Conservation (phyloP, 1,284 basidiomycete species). For the Tremellales sp. region DNA sequence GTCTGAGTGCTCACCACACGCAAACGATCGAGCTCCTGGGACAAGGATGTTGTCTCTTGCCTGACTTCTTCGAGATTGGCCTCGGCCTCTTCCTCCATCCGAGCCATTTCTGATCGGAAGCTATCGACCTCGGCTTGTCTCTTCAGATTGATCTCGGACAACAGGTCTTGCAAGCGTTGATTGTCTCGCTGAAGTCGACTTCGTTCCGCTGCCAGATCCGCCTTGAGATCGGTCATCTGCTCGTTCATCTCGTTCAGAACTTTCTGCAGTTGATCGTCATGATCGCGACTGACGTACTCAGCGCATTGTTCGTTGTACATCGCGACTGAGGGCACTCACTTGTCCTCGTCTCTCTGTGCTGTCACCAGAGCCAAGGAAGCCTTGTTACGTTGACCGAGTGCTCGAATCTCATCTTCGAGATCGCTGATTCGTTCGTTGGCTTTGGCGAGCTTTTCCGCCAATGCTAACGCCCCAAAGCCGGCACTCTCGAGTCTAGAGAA, state of each 20-base stretch:
- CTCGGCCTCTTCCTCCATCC: conserved; percentile 14
- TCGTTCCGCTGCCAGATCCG: conserved; percentile 25
- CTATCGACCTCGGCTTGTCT: conserved; percentile 13
- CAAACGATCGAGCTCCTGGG: no score
- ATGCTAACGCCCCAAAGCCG: conserved; percentile 42
- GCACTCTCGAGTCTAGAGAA: conserved; percentile 49
- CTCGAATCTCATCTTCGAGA: conserved; percentile 44
- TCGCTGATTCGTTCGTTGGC: conserved; percentile 40
- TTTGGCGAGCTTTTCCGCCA: conserved; percentile 48
- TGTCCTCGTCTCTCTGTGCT: conserved; percentile 19
- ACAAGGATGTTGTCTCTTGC: neutral
- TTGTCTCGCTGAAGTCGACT: conserved; percentile 30
- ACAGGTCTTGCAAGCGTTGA: conserved; percentile 21
- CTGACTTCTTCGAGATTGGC: conserved; percentile 8
- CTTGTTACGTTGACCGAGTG: conserved; percentile 23
- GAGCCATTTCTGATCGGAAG: conserved; percentile 19
- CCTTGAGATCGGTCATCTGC: conserved; percentile 29
- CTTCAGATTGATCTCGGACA: conserved; percentile 22
- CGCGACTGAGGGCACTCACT: conserved; percentile 13
- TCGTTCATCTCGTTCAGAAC: conserved; percentile 28
- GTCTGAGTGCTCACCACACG: no score
- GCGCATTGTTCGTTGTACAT: neutral
- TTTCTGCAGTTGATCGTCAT: conserved; percentile 21
- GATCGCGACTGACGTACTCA: conserved; percentile 12
- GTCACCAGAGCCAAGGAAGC: conserved; percentile 23